Base-by-base conservation (phyloP, 2,329 filamentous ascomycete species). In the Xenoacremonium recifei region DNA sequence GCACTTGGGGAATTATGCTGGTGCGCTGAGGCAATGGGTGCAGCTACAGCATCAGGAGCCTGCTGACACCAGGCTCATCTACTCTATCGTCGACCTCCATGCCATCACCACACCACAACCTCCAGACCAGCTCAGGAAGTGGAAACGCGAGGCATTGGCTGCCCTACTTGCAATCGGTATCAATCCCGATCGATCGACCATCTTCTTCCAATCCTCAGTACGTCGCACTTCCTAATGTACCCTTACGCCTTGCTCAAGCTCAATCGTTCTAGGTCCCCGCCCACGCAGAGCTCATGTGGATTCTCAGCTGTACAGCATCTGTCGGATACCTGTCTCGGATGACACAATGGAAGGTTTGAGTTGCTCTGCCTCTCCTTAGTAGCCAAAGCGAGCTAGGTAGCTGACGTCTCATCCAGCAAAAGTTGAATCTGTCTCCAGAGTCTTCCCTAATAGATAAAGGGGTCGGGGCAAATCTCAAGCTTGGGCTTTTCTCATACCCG, bases 291-390 rank as follows among this genome's bases (percentile, higher is more conserved):
- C 76, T 99, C 49, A 95, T 96, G 87, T 99, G 93, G 93, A 90
- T 97, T 59, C 70, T 99, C 48, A 92, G 89, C 60, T 96, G 91
- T 53, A 87, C 87, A 39, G 88, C 93, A 18, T 92, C 88, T 5
- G 90, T 93, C 66, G 93, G 93, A 29, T 95, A 96, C 67, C 72
- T 99, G n/a, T 86, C 86, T 9, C 78, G 93, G n/a, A 99, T 99
- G 93, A 97, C 93, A 20, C 93, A 97, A 66, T 99, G 93, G 91
- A 99, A 99, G 82, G 89, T 89, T 44, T 37, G 16, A 33, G 4
- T 16, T 21, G 23, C n/a, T n/a, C n/a, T n/a, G n/a, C 10, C 6
- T 16, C 5, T 15, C 2, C 10, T 15, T 23, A 10, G 3, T 4
- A 20, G n/a, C n/a, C n/a, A n/a, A n/a, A n/a, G n/a, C n/a, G n/a